Evolutionary conservation across 2,329 filamentous ascomycete genomes (phyloP).

Genomic region (Trichoderma cornu-damae): DNA sequence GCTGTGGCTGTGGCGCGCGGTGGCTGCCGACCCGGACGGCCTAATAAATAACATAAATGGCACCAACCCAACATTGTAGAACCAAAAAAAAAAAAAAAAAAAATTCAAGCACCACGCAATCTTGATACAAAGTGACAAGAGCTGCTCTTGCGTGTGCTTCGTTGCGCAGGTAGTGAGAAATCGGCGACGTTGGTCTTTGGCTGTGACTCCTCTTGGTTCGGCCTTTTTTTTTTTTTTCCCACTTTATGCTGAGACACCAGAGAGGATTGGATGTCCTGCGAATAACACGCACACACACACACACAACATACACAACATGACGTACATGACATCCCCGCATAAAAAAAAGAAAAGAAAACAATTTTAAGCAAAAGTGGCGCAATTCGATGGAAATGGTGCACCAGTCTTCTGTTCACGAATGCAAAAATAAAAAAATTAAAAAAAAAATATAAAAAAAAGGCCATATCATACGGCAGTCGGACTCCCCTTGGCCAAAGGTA

Average conservation of each 20-base stretch:
- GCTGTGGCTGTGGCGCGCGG: too few relatives aligned
- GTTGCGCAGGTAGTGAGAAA: too few relatives aligned
- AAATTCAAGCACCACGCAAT: neutral
- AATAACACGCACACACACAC: neutral
- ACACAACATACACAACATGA: neutral
- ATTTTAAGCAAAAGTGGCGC: slow-evolving; percentile 11
- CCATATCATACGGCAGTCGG: slow-evolving; percentile 1
- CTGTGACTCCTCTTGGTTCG: neutral
- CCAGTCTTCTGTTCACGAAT: neutral
- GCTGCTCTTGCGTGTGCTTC: too few relatives aligned
- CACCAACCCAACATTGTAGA: too few relatives aligned
- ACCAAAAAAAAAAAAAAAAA: too few relatives aligned
- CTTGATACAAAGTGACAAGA: too few relatives aligned
- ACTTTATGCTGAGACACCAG: slow-evolving; percentile 1
- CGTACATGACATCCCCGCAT: neutral
- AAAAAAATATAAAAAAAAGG: too few relatives aligned
- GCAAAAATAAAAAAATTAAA: too few relatives aligned
- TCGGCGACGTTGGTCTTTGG: neutral
- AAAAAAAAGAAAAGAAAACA: too few relatives aligned
- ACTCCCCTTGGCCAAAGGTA: too few relatives aligned
- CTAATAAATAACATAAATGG: too few relatives aligned
- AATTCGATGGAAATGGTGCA: slow-evolving; percentile 1
- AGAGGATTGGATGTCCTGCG: neutral
- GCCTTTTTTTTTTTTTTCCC: neutral
- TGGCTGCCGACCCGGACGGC: too few relatives aligned